Evolutionary conservation across 768 basidiomycete genomes (phyloP), one percentile per base, ranked within the genome.

Genomic region (Phylloporus sp.): DNA sequence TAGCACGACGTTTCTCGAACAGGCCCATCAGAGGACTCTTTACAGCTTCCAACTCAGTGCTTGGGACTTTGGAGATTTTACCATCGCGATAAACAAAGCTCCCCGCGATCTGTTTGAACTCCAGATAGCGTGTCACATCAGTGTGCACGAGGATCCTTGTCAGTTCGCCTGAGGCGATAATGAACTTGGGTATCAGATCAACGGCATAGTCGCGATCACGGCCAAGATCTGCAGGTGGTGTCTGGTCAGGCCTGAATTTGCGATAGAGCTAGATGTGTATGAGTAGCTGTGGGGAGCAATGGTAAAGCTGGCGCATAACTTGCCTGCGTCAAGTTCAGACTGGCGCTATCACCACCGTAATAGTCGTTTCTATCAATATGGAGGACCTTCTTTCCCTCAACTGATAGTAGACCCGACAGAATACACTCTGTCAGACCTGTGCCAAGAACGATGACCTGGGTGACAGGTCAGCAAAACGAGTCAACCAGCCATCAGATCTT

Each of bases 321-420:
- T 64, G 91, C 95, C 85, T 99, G 97, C 18, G 94, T 97, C 62
- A 99, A 73, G 76, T 98, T 99, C 70, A 98, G 76, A 76, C 90
- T 93, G 41, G 97, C 97, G 65, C 91, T 90, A 66, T 97, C 97
- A 50, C 91, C 97, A 40, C 97, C 97, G 56, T 99, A 99, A 73
- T 99, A 99, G 72, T 99, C 95, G 65, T 98, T 98, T 64, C 92
- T 80, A 73, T 95, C 94, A 81, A 97, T 97, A 73, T 99, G 97
- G 45, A 99, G 84, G 64, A 99, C 97, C 76, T 98, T 99, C 82
- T 98, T 97, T 57, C 97, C 95, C 70, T 97, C 97, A 40, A 97
- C 95, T n/a, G 95, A 98, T 62, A 99, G 79, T 62, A 99, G 75
- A 32, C 97, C 97, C 15, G 97, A 98, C 55, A 99, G 84, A 70